A percentile compares a stretch with the other conserved stretches of the same genome.
Evolutionary conservation across 1,284 basidiomycete species (phyloP).

Genomic region (Hymenochaete sp.): DNA sequence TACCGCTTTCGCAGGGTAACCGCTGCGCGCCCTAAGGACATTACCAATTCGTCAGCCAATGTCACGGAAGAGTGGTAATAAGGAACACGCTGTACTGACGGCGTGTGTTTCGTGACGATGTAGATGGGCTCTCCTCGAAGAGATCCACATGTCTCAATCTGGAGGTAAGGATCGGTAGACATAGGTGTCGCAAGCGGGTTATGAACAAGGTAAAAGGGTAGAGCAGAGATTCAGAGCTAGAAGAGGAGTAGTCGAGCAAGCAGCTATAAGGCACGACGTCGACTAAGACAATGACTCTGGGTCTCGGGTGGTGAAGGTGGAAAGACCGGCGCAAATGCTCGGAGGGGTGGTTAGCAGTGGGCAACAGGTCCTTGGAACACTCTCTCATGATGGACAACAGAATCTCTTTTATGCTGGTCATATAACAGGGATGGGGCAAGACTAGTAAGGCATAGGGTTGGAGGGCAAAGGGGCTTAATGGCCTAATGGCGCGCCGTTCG

Average conservation of each 20-base stretch:
- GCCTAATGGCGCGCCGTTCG: no score
- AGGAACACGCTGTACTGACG: conserved; percentile 26
- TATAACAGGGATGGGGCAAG: conserved; percentile 6
- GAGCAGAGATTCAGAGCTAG: neutral
- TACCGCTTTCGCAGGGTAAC: conserved; percentile 13
- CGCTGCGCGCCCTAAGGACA: conserved; percentile 12
- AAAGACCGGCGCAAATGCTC: no score
- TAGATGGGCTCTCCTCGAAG: conserved; percentile 34
- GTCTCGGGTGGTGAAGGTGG: no score
- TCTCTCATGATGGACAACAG: no score
- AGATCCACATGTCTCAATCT: conserved; percentile 34
- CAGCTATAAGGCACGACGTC: neutral
- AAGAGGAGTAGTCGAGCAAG: neutral
- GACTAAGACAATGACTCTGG: no score
- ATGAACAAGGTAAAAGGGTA: neutral
- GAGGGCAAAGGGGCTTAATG: no score
- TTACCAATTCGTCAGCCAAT: neutral
- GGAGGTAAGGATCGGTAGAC: conserved; percentile 29
- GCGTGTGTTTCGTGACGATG: conserved; percentile 35
- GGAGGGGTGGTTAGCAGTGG: no score
- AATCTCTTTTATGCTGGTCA: conserved; percentile 14
- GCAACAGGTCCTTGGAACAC: no score
- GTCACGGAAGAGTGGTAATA: neutral
- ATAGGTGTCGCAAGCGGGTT: neutral
- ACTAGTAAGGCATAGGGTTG: no score